Base-by-base conservation (phyloP, 202 grass and related monocot species). In the Miscanthus sacchariflorus region DNA sequence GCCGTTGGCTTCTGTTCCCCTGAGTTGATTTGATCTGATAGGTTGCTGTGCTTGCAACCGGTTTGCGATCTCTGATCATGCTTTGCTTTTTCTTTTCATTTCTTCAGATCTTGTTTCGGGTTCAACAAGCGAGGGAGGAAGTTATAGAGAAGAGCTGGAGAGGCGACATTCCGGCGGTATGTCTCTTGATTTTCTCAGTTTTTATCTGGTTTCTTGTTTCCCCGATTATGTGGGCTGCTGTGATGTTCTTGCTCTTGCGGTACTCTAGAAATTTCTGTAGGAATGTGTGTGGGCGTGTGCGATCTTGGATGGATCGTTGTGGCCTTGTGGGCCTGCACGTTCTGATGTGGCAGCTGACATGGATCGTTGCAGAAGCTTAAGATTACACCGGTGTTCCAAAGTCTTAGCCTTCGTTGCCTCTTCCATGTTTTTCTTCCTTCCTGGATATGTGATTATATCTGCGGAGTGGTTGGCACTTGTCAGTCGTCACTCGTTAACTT, bases 61-160 rank as follows among this genome's bases (percentile, higher is more conserved):
- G 24, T 43, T 21, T 28, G 45, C 46, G 12, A 67, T 80, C 15
- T 21, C 33, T 88, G 77, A 81, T 42, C 61, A 18, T 44, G 6
- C 38, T 70, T 85, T 28, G 2, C 0, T 2, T 58, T 52, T 44
- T 81, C n/a, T 5, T 35, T 44, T 8, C 66, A 8, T 68, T 10
- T 67, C 10, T 1, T 25, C 77, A 82, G 82, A 82, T 86, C 66
- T 88, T 73, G 64, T 38, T 58, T 45, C 6, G 30, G 66, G 71
- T 13, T 77, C 71, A 68, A 81, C 4, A 72, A 54, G 81, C 7
- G 82, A 12, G 52, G 50, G 7, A 27, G 52, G 18, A 21, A 44
- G 23, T 19, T 23, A 5, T 1, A 45, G 38, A 74, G 70, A 9
- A 43, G 27, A 63, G 59, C 59, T 11, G 40, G 4, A 52, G 52